Conservation (phyloP, 164 flowering plant species). For the Liriodendron chinense region DNA sequence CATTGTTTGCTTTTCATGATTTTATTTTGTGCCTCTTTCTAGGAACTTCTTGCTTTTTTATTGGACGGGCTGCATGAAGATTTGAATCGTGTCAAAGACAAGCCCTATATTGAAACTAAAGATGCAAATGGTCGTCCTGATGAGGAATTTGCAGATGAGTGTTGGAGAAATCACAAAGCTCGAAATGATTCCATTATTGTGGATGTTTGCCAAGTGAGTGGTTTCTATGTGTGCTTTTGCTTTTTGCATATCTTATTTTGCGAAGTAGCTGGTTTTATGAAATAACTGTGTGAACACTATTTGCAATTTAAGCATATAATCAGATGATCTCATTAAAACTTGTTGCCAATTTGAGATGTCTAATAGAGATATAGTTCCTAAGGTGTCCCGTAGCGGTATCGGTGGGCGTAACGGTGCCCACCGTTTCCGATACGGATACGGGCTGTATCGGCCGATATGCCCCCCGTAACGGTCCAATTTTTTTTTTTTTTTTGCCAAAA, state of each 20-base stretch:
- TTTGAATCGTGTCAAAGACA: constrained; percentile 85
- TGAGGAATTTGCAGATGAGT: constrained; percentile 80
- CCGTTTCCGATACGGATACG: too few species aligned
- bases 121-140: constrained; percentile 83
- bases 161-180: constrained; percentile 90
- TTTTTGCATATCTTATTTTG: background rate
- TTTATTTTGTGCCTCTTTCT: constrained; percentile 1
- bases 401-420: too few species aligned
- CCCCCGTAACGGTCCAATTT: too few species aligned
- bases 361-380: background rate
- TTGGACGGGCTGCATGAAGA: constrained; percentile 98
- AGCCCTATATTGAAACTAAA: constrained; percentile 84
- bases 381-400: too few species aligned
- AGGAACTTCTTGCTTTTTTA: constrained; percentile 97
- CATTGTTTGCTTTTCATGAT: background rate
- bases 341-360: background rate
- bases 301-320: background rate
- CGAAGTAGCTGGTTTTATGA: background rate
- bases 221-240: background rate
- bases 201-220: constrained; percentile 85
- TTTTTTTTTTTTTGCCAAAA: too few species aligned
- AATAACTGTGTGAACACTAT: background rate
- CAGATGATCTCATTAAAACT: background rate
- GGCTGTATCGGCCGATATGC: too few species aligned
- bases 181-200: constrained; percentile 93